Evolutionary conservation across 2,329 filamentous ascomycete species (phyloP), one percentile per base, ranked within the genome.

Genomic region (Paecilomyces sp.): DNA sequence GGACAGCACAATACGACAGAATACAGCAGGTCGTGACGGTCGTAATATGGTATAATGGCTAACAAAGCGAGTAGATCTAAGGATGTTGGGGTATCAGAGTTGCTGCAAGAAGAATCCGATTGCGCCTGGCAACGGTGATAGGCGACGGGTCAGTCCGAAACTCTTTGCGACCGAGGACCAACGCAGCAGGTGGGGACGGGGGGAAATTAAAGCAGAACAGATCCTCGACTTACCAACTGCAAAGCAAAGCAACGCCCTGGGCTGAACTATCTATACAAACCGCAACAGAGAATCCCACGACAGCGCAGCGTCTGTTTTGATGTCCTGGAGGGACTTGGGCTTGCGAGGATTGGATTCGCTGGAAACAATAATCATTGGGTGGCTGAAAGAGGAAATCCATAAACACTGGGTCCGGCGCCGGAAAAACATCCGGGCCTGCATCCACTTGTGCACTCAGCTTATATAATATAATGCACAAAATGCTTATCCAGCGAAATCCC

Each of bases 311-410:
- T 30, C 22, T 5, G 24, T 24, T 53, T 53, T 22, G 12, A 25
- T 24, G 3, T 25, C 5, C n/a, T 30, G 51, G 22, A 53, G 51
- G 22, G 51, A 53, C 4, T 6, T 18, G 22, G 22, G 22, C 22
- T 51, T 12, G 36, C 6, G 1, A 15, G 13, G 41, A 47, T 22
- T 22, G 13, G 41, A 30, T 30, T 53, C 51, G 15, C n/a, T 13
- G 13, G 18, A 30, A 53, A 53, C 31, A 55, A 55, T 36, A 15
- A 54, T 33, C 11, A 33, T 50, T 50, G 51, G 57, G 51, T 61
- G 56, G 56, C 73, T 68, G 61, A 52, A 73, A 67, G 30, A 53
- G 69, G 73, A 65, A 75, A 75, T 71, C 68, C 67, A 72, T 75
- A 75, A 76, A 75, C 74, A 74, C 60, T 62, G 62, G 62, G 59